These are phyloP conservation scores for Fomes fomentarius DNA, from an alignment of 1,284 basidiomycete species.

Conservation along the genomic window DNA sequence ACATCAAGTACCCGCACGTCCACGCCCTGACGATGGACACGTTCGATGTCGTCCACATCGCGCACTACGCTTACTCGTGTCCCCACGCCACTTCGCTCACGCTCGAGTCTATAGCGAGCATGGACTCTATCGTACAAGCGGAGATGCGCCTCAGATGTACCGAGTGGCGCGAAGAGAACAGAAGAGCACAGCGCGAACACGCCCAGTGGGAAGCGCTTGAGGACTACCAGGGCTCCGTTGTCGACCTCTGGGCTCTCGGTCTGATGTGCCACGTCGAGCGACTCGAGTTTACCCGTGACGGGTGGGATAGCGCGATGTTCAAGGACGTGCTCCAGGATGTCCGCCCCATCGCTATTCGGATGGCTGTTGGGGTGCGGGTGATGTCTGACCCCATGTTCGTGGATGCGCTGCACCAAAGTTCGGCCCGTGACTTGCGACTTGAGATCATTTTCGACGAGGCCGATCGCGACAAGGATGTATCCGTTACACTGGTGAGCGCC, in stretches of 20 bases:
- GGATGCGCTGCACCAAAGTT: too few relatives aligned
- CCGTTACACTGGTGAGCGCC: neutral
- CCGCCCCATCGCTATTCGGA: neutral
- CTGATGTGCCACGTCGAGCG: neutral
- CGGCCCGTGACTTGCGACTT: neutral
- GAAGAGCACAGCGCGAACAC: neutral
- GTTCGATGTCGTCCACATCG: neutral
- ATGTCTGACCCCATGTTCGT: too few relatives aligned
- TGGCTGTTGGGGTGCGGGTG: neutral
- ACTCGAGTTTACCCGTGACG: neutral
- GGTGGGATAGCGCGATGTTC: neutral
- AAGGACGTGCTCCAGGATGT: neutral
- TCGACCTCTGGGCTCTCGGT: neutral
- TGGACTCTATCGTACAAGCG: neutral
- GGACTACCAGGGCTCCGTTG: neutral
- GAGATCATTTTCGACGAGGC: neutral
- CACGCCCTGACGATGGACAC: neutral
- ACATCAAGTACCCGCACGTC: neutral
- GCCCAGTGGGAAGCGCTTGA: neutral
- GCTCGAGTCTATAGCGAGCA: neutral
- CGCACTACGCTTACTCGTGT: neutral
- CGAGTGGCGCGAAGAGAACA: too few relatives aligned
- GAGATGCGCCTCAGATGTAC: neutral
- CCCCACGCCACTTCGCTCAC: neutral
- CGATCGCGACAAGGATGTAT: neutral